Conservation (phyloP, 2,329 filamentous ascomycete species). For the Xenosphaeropsis pyriputrescens region DNA sequence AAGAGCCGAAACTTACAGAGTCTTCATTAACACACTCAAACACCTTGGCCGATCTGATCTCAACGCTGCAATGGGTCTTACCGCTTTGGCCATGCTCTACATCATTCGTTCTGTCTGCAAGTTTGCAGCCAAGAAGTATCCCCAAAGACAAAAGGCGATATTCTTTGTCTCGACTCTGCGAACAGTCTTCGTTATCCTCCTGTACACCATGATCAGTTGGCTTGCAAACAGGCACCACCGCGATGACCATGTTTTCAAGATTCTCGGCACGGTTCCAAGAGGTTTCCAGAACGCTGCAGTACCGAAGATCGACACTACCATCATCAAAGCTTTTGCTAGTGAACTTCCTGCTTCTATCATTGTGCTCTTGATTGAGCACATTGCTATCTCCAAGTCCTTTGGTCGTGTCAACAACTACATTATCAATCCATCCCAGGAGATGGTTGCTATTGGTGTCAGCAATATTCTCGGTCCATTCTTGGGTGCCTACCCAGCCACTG, state of each 20-base stretch:
- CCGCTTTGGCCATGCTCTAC: slow-evolving; percentile 54
- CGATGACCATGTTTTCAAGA: slow-evolving; percentile 41
- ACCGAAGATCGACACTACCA: slow-evolving; percentile 48
- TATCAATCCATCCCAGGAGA: slow-evolving; percentile 89
- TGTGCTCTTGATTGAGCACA: slow-evolving; percentile 92
- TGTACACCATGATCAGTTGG: slow-evolving; percentile 68
- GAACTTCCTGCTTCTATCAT: slow-evolving; percentile 79
- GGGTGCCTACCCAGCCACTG: slow-evolving; percentile 82
- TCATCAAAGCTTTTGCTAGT: slow-evolving; percentile 53
- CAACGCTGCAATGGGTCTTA: slow-evolving; percentile 71
- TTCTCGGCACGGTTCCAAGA: slow-evolving; percentile 55
- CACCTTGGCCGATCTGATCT: slow-evolving; percentile 49
- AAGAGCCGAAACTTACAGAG: slow-evolving; percentile 62
- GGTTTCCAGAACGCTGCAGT: slow-evolving; percentile 71
- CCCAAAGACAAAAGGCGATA: slow-evolving; percentile 51
- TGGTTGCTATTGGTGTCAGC: slow-evolving; percentile 84
- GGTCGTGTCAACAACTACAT: slow-evolving; percentile 92
- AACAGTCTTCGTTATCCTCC: slow-evolving; percentile 65
- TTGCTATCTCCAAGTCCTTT: slow-evolving; percentile 94
- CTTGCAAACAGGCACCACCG: slow-evolving; percentile 48
- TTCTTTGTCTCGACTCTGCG: slow-evolving; percentile 70
- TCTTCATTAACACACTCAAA: slow-evolving; percentile 73
- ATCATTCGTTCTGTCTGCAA: slow-evolving; percentile 47
- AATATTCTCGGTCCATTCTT: slow-evolving; percentile 88
- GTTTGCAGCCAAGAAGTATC: slow-evolving; percentile 49